phyloP scores from a whole-genome alignment of 1,139 yeast species.

The Protomyces inundatus region DNA sequence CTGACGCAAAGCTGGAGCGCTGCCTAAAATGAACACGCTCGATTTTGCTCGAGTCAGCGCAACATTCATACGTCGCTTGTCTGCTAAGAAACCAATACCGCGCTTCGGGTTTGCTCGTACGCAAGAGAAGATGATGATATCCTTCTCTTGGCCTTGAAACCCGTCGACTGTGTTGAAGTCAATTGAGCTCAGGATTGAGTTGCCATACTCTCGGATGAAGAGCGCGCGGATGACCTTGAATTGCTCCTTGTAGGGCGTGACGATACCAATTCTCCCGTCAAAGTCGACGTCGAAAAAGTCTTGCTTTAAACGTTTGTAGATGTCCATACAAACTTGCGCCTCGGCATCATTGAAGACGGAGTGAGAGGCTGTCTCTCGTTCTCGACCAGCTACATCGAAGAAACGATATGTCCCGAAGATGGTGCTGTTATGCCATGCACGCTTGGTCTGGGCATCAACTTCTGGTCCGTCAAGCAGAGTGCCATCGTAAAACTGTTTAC shows the following conservation, averaged over 20 bases:
- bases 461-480: conserved; percentile 68
- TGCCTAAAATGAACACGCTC: conserved; percentile 89
- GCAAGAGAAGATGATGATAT: conserved; percentile 86
- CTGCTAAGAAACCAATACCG: conserved; percentile 86
- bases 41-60: conserved; percentile 90
- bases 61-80: conserved; percentile 89
- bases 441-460: conserved; percentile 53
- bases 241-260: conserved; percentile 94
- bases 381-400: conserved; percentile 63
- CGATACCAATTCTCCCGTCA: conserved; percentile 74
- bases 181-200: conserved; percentile 55
- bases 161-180: conserved; percentile 97
- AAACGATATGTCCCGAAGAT: conserved; percentile 69
- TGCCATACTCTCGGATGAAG: conserved; percentile 60
- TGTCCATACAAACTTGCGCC: conserved; percentile 64
- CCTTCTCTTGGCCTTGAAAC: conserved; percentile 97
- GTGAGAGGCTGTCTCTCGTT: conserved; percentile 56
- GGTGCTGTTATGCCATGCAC: conserved; percentile 66
- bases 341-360: conserved; percentile 69
- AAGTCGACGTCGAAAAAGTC: conserved; percentile 51
- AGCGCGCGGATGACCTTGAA: conserved; percentile 53
- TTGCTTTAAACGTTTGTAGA: conserved; percentile 54
- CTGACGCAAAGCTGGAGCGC: conserved; percentile 51
- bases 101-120: conserved; percentile 57
- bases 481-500: conserved; percentile 71